phyloP scores from a whole-genome alignment of 148 eudicot genomes.

The Rhododendron williamsianum region DNA sequence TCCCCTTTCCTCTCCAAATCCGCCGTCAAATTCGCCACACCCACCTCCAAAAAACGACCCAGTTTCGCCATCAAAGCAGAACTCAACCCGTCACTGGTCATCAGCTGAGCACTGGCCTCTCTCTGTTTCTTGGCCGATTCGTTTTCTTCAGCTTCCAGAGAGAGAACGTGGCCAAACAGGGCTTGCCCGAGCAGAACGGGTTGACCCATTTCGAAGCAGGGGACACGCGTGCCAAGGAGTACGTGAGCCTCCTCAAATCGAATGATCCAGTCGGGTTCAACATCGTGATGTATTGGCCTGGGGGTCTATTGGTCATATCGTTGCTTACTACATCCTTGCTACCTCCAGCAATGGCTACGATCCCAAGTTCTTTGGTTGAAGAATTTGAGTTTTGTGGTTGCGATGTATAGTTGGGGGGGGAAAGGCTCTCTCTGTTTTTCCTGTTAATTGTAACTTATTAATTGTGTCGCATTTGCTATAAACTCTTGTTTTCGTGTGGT shows the following conservation, averaged over 20 bases:
- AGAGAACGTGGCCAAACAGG: constrained; percentile 86
- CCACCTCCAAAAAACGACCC: constrained; percentile 19
- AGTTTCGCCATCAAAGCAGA: constrained; percentile 37
- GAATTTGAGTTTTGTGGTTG: no score
- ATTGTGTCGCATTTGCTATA: neutral
- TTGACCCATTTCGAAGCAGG: constrained; percentile 83
- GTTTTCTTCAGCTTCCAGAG: constrained; percentile 92
- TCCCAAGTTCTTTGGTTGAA: constrained; percentile 64
- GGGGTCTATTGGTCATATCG: constrained; percentile 93
- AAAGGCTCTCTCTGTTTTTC: neutral
- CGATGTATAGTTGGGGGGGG: neutral
- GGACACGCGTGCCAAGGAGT: constrained; percentile 73
- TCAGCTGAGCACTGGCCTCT: constrained; percentile 83
- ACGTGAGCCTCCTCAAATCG: constrained; percentile 69
- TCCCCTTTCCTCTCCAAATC: constrained; percentile 12
- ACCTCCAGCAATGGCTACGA: constrained; percentile 96
- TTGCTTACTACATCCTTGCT: constrained; percentile 86
- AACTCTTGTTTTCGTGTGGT: neutral
- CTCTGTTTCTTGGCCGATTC: constrained; percentile 77
- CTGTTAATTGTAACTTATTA: neutral
- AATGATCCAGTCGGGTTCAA: constrained; percentile 94
- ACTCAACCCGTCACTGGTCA: constrained; percentile 65
- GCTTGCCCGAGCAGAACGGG: constrained; percentile 78
- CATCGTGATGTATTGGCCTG: constrained; percentile 90
- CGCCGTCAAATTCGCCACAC: constrained; percentile 12